These are phyloP conservation scores for Apostasia shenzhenica DNA, from an alignment of 106 monocot genomes.

Conservation along the genomic window DNA sequence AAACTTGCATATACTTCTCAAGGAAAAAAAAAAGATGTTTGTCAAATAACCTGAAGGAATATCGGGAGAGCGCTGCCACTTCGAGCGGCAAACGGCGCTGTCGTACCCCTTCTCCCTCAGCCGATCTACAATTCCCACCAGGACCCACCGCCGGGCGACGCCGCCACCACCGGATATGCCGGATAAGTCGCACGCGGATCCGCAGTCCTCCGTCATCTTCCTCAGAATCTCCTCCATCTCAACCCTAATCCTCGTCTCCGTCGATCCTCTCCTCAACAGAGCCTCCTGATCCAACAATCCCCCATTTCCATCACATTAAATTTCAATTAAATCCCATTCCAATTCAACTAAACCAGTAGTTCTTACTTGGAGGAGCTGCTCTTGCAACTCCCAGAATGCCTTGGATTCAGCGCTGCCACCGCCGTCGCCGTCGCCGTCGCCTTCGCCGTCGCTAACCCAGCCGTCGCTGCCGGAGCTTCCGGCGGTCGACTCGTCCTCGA, in stretches of 20 bases:
- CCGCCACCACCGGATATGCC: not conserved
- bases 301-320: not conserved
- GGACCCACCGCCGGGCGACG: conserved; percentile 28
- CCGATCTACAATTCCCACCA: conserved; percentile 20
- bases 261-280: conserved; percentile 30
- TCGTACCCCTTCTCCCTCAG: conserved; percentile 53
- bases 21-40: not conserved
- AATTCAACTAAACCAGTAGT: not conserved
- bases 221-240: conserved; percentile 26
- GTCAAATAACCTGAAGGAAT: conserved; percentile 51
- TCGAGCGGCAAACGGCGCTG: conserved; percentile 67
- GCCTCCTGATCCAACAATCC: conserved; percentile 30
- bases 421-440: conserved; percentile 8
- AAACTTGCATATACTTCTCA: not conserved
- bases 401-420: conserved; percentile 12
- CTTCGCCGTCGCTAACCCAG: conserved; percentile 3
- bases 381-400: conserved; percentile 63
- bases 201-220: conserved; percentile 18
- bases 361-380: conserved; percentile 45
- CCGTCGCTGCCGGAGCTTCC: conserved; percentile 13
- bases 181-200: conserved; percentile 28
- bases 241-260: conserved; percentile 36
- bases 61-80: conserved; percentile 57
- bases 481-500: not conserved
- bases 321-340: not conserved